Base-by-base conservation (phyloP, 768 basidiomycete species). In the Termitomyces sp. region DNA sequence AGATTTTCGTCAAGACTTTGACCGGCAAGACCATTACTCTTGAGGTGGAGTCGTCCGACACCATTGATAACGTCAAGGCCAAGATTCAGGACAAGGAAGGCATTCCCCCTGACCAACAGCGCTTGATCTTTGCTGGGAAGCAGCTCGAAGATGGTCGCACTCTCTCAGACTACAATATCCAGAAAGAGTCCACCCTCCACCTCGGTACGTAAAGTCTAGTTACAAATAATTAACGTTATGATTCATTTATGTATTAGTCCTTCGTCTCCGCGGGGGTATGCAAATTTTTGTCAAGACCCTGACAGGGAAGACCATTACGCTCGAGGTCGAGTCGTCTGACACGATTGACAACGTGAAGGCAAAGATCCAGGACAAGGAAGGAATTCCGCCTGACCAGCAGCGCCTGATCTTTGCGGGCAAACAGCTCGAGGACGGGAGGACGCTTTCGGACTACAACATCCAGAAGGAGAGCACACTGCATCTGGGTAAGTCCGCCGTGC, bases 151-250 rank as follows among this genome's bases (percentile, higher is more conserved):
- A 72, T 55, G 72, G 72, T 2, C 68, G 72, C 8, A 72, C 70
- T 16, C 67, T 71, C 11, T 82, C 84, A 0, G 84, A 64, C 23
- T 64, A 64, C 37, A 64, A 64, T 17, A 64, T 64, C 4, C 63
- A 64, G 63, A 85, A 86, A 67, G 85, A 86, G 72, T 80, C 80
- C 9, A 89, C 88, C 40, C 76, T 91, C 54, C 78, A 87, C 52
- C 71, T 73, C 3, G 63, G 63, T 61, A 48, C 54, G 63, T 54
- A 27, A 14, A 45, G 11, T 30, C 21, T 4, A 14, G 16, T 11
- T 8, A 30, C 40, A 28, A 3, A 61, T 37, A 59, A 54, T 61
- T n/a, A 35, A 47, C 54, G 46, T 2, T 5, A 19, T 49, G 7
- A 52, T 28, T 42, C 21, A 40, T 47, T 0, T 32, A 6, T 25